Evolutionary conservation across 345 rosid genomes (phyloP).

Genomic region (Eucalyptus sp.): DNA sequence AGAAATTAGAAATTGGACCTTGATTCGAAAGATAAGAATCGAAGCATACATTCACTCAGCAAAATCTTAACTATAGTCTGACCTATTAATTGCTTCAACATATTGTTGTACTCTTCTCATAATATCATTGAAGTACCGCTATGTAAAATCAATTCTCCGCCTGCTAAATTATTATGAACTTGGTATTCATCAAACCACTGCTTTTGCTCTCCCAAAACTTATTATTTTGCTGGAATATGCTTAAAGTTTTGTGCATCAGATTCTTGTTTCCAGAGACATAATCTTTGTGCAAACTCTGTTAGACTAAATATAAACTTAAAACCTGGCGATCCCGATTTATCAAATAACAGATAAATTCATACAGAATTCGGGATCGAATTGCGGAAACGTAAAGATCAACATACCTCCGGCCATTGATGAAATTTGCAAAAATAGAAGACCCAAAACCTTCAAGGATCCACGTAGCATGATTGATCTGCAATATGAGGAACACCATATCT

Average conservation of each 20-base stretch:
- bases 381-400: too few species aligned
- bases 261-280: background rate
- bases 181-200: fast-evolving
- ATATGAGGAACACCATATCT: too few species aligned
- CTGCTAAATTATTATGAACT: background rate
- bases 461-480: too few species aligned
- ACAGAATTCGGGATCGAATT: too few species aligned
- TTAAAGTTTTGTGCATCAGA: background rate
- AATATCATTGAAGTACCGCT: fast-evolving
- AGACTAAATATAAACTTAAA: too few species aligned
- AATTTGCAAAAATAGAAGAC: too few species aligned
- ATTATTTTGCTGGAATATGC: too few species aligned
- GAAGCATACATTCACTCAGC: background rate
- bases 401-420: too few species aligned
- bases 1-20: background rate
- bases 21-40: background rate
- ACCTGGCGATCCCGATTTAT: too few species aligned
- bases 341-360: too few species aligned
- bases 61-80: background rate
- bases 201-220: fast-evolving
- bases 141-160: background rate
- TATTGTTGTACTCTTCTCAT: fast-evolving
- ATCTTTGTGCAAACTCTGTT: background rate
- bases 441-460: too few species aligned
- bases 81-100: background rate